Evolutionary conservation across 75 land plant species (phyloP).

Genomic region (Larix kaempferi): DNA sequence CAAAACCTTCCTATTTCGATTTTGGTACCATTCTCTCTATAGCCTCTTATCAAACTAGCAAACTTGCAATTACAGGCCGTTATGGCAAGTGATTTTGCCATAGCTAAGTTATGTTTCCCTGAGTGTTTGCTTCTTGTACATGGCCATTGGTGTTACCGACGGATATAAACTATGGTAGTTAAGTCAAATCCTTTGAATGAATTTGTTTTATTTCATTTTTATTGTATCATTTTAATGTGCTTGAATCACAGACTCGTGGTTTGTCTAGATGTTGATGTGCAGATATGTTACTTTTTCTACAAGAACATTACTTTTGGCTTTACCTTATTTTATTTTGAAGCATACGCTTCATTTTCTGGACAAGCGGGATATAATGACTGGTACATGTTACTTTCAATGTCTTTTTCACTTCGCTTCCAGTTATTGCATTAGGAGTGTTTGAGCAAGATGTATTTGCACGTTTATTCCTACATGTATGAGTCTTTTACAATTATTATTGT

Average conservation of each 20-base stretch:
- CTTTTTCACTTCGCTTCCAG: conserved; percentile 90
- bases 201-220: not conserved
- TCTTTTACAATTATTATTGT: conserved; percentile 6
- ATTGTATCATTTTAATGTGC: not conserved
- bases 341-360: conserved; percentile 78
- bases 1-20: conserved; percentile 12
- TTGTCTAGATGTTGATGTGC: conserved; percentile 15
- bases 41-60: not conserved
- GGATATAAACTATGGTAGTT: conserved; percentile 89
- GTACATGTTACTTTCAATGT: conserved; percentile 83
- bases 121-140: conserved; percentile 91
- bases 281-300: conserved; percentile 98
- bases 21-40: not conserved
- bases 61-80: conserved; percentile 63
- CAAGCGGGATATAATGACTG: conserved; percentile 93
- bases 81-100: conserved; percentile 96
- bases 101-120: conserved; percentile 86
- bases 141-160: conserved; percentile 98
- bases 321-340: conserved; percentile 79
- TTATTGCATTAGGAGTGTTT: conserved; percentile 88
- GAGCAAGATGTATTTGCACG: conserved; percentile 95
- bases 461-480: conserved; percentile 72
- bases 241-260: not conserved
- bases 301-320: conserved; percentile 89
- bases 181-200: not conserved